phyloP scores from a whole-genome alignment of 2,329 filamentous ascomycete genomes.

The Aureobasidium mangrovei region DNA sequence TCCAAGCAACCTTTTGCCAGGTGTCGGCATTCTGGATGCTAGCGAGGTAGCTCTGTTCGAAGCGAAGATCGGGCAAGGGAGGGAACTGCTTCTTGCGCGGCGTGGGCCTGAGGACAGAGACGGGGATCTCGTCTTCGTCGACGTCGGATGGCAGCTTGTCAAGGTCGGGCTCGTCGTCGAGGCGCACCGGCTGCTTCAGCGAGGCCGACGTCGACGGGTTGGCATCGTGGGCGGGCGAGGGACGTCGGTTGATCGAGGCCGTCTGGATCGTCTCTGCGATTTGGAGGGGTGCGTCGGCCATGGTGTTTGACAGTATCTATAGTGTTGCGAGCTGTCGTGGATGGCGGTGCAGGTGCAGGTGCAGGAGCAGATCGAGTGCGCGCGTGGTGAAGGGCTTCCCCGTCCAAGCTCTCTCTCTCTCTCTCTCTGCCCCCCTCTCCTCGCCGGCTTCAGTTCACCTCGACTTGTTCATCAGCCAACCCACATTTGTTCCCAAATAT shows the following conservation, averaged over 20 bases:
- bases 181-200: constrained; percentile 51
- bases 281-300: constrained; percentile 36
- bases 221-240: constrained; percentile 64
- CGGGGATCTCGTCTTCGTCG: constrained; percentile 59
- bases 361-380: not conserved
- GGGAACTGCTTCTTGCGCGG: constrained; percentile 56
- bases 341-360: not conserved
- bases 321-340: not conserved
- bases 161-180: constrained; percentile 25
- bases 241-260: constrained; percentile 64
- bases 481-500: constrained; percentile 13
- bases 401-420: not conserved
- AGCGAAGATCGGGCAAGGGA: constrained; percentile 70
- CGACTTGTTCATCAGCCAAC: not conserved
- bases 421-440: not conserved
- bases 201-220: constrained; percentile 72
- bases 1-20: constrained; percentile 70
- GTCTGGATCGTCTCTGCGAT: constrained; percentile 74
- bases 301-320: constrained; percentile 4
- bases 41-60: constrained; percentile 95
- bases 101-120: constrained; percentile 51
- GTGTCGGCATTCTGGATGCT: constrained; percentile 74
- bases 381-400: too few relatives aligned
- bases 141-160: constrained; percentile 33
- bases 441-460: not conserved